These are phyloP conservation scores for Scleromitrula shiraiana DNA, from an alignment of 2,329 filamentous ascomycete genomes.

Conservation along the genomic window DNA sequence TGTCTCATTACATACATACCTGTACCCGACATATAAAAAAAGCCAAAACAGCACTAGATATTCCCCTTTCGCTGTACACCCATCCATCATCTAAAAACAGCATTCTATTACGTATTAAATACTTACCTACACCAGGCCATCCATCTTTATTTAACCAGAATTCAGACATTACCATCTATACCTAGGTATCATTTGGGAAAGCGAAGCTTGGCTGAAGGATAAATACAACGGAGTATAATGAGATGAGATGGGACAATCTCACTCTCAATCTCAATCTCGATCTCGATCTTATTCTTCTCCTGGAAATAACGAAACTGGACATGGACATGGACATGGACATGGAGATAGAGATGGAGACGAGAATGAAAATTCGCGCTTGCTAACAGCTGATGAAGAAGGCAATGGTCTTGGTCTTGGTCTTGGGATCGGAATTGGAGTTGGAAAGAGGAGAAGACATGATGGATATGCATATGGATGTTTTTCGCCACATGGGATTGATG, in stretches of 20 bases:
- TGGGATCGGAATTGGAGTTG: not conserved
- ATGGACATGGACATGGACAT: not conserved
- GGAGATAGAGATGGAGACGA: not conserved
- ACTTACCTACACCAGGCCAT: too few relatives aligned
- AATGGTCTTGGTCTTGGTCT: not conserved
- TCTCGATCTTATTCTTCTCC: not conserved
- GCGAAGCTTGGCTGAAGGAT: too few relatives aligned
- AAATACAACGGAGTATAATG: not conserved
- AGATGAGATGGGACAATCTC: conserved; percentile 4
- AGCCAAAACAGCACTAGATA: conserved; percentile 6
- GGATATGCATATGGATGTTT: conserved; percentile 21
- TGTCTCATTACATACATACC: not conserved
- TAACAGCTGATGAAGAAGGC: conserved; percentile 14
- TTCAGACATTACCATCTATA: conserved; percentile 6
- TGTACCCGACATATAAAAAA: not conserved
- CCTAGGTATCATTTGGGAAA: too few relatives aligned
- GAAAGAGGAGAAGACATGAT: conserved; percentile 1
- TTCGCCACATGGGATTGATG: conserved; percentile 20
- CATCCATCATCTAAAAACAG: too few relatives aligned
- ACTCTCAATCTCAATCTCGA: not conserved
- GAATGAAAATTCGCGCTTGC: conserved; percentile 8
- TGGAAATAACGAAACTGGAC: not conserved
- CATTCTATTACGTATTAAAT: too few relatives aligned
- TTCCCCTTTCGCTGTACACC: too few relatives aligned
- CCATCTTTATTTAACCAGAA: too few relatives aligned